A percentile compares a stretch with the other conserved stretches of the same genome.
phyloP scores from a whole-genome alignment of 2,329 filamentous ascomycete species.

The Xylaria sp. region DNA sequence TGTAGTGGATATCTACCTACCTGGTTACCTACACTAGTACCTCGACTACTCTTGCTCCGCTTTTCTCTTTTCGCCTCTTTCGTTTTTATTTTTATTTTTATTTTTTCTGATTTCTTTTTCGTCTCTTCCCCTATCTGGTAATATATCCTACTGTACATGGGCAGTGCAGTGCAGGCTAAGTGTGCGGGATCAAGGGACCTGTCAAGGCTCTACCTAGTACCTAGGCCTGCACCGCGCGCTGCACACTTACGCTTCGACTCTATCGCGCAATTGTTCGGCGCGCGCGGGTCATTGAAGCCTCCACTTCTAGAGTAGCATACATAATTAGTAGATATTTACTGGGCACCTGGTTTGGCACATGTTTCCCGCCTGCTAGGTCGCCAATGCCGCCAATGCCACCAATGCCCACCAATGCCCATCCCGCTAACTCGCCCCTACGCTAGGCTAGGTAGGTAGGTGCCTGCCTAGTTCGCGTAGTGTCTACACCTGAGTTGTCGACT shows the following conservation, averaged over 20 bases:
- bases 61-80: neutral
- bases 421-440: neutral
- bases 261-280: conserved; percentile 11
- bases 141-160: neutral
- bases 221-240: too few species aligned
- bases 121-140: conserved; percentile 1
- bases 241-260: neutral
- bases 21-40: neutral
- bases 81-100: neutral
- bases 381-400: too few species aligned
- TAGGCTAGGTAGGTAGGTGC: neutral
- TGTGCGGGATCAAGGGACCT: neutral
- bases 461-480: too few species aligned
- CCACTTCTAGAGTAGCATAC: neutral
- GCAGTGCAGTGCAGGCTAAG: neutral
- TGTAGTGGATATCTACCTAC: too few species aligned
- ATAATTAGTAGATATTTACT: too few species aligned
- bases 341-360: too few species aligned
- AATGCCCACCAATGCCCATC: neutral
- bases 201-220: neutral
- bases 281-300: conserved; percentile 1
- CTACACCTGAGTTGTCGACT: neutral
- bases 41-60: neutral
- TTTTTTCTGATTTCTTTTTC: neutral
- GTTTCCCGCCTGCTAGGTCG: neutral